Base-by-base conservation (phyloP, 164 flowering plant species). In the Akebia trifoliata region DNA sequence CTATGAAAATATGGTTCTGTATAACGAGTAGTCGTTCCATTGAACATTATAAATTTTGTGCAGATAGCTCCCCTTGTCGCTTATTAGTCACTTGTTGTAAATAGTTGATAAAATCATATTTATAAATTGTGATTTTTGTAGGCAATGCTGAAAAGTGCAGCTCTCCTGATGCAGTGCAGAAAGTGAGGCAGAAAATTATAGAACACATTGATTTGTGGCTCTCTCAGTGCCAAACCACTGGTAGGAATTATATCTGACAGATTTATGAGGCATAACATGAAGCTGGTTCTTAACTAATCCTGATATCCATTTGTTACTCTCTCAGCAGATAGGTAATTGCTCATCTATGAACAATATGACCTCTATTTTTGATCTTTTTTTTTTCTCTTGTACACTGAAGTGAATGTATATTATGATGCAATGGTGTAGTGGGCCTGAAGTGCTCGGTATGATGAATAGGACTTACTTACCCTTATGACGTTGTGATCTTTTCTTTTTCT, bases 171-270 rank as follows among this genome's bases (percentile, higher is more conserved):
- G 89, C 89, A 44, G 96, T 89, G 39, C 64, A 74, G 56, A 83
- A 82, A 77, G 91, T 78, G 21, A 78, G 96, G 76, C 80, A 84
- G 65, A 65, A 83, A 61, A 64, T 89, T 18, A 60, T 76, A 42
- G 80, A 78, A 9, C 42, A 78, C 64, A 86, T 89, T n/a, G 91
- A 84, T 70, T 69, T 81, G 71, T 89, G 94, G 96, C 75, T 89
- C 60, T 89, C 94, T 43, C 61, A 86, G 67, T 89, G 94, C 63
- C 78, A 77, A 55, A 61, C 6, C 34, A 46, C 67, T 37, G 78
- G 73, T 57, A 61, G 74, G 74, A 77, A 71, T 44, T 69, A 36
- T 50, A 64, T 76, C 38, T 80, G 69, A 85, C n/a, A 11, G 11
- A 26, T 54, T 24, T 38, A 43, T 32, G 17, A 39, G 50, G 24